These are phyloP conservation scores for Myxozyma geophila DNA, from an alignment of 805 yeast species.

Conservation along the genomic window DNA sequence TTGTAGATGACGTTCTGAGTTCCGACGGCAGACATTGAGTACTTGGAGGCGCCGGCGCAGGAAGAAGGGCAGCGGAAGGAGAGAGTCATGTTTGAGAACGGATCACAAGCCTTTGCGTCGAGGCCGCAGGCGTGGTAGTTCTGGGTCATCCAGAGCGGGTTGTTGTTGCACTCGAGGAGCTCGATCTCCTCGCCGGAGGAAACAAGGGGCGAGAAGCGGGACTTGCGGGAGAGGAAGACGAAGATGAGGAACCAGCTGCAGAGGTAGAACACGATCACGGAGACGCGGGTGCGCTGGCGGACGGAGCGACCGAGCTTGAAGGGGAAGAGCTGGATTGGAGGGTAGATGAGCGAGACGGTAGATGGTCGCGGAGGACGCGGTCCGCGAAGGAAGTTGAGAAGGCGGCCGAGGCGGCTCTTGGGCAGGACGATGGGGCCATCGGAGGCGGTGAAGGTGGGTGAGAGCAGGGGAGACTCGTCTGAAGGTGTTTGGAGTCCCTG, in stretches of 20 bases:
- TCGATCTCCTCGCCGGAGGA: slow-evolving; percentile 27
- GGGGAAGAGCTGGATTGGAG: slow-evolving; percentile 36
- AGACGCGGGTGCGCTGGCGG: slow-evolving; percentile 27
- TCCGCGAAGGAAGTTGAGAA: slow-evolving; percentile 34
- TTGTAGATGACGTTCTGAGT: slow-evolving; percentile 66
- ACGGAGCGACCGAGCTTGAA: slow-evolving; percentile 31
- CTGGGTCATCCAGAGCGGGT: slow-evolving; percentile 36
- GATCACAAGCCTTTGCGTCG: slow-evolving; percentile 63
- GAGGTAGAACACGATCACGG: slow-evolving; percentile 29
- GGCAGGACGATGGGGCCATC: slow-evolving; percentile 34
- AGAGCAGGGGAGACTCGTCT: slow-evolving; percentile 34
- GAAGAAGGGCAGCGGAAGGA: slow-evolving; percentile 83
- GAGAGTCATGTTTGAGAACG: slow-evolving; percentile 52
- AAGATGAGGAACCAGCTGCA: slow-evolving; percentile 35
- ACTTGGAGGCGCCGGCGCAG: slow-evolving; percentile 80
- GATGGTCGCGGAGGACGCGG: slow-evolving; percentile 36
- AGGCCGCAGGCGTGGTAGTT: slow-evolving; percentile 66
- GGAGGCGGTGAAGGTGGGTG: slow-evolving; percentile 21
- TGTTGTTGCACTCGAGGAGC: slow-evolving; percentile 34
- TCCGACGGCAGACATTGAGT: slow-evolving; percentile 77
- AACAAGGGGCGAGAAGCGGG: slow-evolving; percentile 33
- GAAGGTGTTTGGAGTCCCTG: slow-evolving; percentile 10
- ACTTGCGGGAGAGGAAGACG: slow-evolving; percentile 35
- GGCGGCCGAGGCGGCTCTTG: slow-evolving; percentile 30
- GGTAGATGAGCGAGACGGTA: slow-evolving; percentile 30